Percentiles rank a stretch among this genome's conserved stretches.
phyloP scores from a whole-genome alignment of 1,139 yeast genomes.

The Lodderomyces metapsilosis region DNA sequence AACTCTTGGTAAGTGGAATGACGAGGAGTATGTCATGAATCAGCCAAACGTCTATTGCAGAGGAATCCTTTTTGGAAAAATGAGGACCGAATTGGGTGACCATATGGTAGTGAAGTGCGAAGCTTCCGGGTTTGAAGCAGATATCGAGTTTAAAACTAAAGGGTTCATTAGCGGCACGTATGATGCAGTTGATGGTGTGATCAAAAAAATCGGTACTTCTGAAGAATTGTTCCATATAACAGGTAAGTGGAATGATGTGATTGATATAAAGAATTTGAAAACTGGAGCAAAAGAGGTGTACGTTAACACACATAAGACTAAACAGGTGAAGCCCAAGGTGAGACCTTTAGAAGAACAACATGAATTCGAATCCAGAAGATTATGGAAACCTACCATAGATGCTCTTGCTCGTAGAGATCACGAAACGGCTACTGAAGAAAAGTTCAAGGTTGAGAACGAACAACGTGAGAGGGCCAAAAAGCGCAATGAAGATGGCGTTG shows the following conservation, averaged over 20 bases:
- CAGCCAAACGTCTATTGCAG: slow-evolving; percentile 98
- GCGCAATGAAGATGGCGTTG: slow-evolving; percentile 74
- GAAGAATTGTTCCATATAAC: slow-evolving; percentile 62
- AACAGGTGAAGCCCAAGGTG: slow-evolving; percentile 60
- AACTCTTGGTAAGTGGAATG: slow-evolving; percentile 61
- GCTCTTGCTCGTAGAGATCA: slow-evolving; percentile 81
- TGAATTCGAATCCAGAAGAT: slow-evolving; percentile 71
- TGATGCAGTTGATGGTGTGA: slow-evolving; percentile 79
- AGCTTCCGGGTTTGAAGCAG: slow-evolving; percentile 60
- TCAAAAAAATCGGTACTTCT: slow-evolving; percentile 53
- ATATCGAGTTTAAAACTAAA: slow-evolving; percentile 90
- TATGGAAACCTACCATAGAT: slow-evolving; percentile 80
- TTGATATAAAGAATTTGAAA: slow-evolving; percentile 61
- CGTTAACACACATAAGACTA: slow-evolving; percentile 61
- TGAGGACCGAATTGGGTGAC: slow-evolving; percentile 90
- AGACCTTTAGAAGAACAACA: slow-evolving; percentile 80
- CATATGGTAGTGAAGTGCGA: slow-evolving; percentile 75
- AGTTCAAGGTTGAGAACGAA: slow-evolving; percentile 76
- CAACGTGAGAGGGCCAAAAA: slow-evolving; percentile 75
- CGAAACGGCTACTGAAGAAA: slow-evolving; percentile 80
- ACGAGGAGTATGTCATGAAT: slow-evolving; percentile 71
- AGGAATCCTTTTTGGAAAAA: slow-evolving; percentile 86
- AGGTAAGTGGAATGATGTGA: slow-evolving; percentile 93
- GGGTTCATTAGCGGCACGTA: slow-evolving; percentile 93
- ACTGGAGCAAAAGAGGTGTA: slow-evolving; percentile 52